Evolutionary conservation across 2,329 filamentous ascomycete species (phyloP).

Genomic region (Aspergillus bombycis): DNA sequence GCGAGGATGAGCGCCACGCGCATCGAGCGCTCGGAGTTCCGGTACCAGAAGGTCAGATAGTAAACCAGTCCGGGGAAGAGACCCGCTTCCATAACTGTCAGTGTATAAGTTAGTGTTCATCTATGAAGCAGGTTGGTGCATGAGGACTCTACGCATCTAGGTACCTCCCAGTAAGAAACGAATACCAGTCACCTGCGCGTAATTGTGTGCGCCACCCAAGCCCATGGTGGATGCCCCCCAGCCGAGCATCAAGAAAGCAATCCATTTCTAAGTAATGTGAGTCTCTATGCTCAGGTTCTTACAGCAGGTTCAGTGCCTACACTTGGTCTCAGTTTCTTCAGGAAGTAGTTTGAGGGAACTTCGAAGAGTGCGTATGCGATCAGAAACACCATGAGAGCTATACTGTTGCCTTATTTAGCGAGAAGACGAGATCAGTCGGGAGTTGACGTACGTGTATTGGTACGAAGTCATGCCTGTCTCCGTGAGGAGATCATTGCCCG

Average conservation of each 20-base stretch:
- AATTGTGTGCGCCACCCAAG: constrained; percentile 49
- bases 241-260: constrained; percentile 54
- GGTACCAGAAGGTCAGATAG: constrained; percentile 59
- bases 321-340: constrained; percentile 53
- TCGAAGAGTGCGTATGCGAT: constrained; percentile 55
- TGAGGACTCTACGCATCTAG: neutral
- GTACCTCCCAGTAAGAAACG: constrained; percentile 51
- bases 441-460: constrained; percentile 56
- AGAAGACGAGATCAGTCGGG: neutral
- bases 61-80: constrained; percentile 55
- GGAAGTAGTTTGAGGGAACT: constrained; percentile 54
- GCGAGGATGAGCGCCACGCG: constrained; percentile 60
- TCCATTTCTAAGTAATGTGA: constrained; percentile 41
- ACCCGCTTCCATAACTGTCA: constrained; percentile 51
- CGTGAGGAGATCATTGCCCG: constrained; percentile 63
- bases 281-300: neutral
- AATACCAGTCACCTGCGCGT: constrained; percentile 47
- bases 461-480: constrained; percentile 64
- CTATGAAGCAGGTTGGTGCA: neutral
- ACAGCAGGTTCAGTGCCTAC: constrained; percentile 25
- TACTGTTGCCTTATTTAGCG: constrained; percentile 28
- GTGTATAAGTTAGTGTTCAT: neutral
- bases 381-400: constrained; percentile 53
- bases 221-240: constrained; percentile 56
- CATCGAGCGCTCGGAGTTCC: constrained; percentile 58